phyloP scores from a whole-genome alignment of 1,284 basidiomycete genomes.

The Apiotrichum laibachii region DNA sequence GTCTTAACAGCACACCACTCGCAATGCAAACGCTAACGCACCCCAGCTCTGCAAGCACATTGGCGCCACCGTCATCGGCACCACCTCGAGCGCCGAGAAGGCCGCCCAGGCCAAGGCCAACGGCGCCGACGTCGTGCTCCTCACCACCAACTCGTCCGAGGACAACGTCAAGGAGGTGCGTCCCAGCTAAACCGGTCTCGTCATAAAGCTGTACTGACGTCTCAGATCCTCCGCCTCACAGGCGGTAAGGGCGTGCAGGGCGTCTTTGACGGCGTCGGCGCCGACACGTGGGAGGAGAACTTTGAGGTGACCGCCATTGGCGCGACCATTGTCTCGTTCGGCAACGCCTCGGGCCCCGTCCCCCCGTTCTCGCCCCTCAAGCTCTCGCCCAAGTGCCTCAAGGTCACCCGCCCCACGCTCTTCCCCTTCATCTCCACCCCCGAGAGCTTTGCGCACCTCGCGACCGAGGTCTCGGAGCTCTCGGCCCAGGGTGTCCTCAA shows the following conservation, averaged over 20 bases:
- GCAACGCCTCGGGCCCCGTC: slow-evolving; percentile 66
- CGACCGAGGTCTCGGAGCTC: slow-evolving; percentile 64
- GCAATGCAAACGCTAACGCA: neutral
- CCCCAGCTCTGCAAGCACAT: slow-evolving; percentile 52
- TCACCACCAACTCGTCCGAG: slow-evolving; percentile 60
- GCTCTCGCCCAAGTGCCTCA: slow-evolving; percentile 78
- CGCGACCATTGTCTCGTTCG: slow-evolving; percentile 74
- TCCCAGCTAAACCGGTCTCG: neutral
- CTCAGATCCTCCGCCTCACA: slow-evolving; percentile 70
- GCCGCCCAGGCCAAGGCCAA: slow-evolving; percentile 73
- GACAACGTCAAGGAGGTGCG: slow-evolving; percentile 63
- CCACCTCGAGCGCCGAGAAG: slow-evolving; percentile 83
- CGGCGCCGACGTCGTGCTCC: slow-evolving; percentile 83
- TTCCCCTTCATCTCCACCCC: slow-evolving; percentile 64
- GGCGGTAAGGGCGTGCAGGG: slow-evolving; percentile 77
- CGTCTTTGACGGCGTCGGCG: slow-evolving; percentile 90
- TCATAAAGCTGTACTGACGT: no score
- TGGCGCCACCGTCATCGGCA: slow-evolving; percentile 89
- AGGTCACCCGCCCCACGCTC: slow-evolving; percentile 65
- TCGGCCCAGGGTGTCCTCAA: slow-evolving; percentile 64
- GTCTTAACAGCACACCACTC: no score
- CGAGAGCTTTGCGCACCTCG: slow-evolving; percentile 68
- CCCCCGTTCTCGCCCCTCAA: slow-evolving; percentile 67
- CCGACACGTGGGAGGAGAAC: slow-evolving; percentile 82
- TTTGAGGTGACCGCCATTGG: slow-evolving; percentile 76